Evolutionary conservation across 2,329 filamentous ascomycete species (phyloP).

Genomic region (Emmonsiellopsis sp.): DNA sequence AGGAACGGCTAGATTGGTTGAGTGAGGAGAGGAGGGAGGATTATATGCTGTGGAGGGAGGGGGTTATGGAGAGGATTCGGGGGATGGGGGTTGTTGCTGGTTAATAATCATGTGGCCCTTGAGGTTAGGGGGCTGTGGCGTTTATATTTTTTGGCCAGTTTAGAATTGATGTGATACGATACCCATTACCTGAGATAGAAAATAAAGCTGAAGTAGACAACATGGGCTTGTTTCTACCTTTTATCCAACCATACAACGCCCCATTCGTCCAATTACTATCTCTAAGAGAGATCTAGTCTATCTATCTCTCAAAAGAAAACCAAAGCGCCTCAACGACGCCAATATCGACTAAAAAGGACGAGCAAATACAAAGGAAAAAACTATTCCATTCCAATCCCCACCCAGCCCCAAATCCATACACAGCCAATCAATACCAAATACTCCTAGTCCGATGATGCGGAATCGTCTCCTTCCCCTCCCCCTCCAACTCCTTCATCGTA

Average conservation of each 20-base stretch:
- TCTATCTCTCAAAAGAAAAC: neutral
- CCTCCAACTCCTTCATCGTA: slow-evolving; percentile 77
- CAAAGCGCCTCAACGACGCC: neutral
- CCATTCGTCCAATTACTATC: neutral
- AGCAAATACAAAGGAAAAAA: neutral
- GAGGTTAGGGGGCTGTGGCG: neutral
- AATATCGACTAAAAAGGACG: neutral
- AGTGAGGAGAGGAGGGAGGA: slow-evolving; percentile 34
- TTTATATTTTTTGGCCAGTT: neutral
- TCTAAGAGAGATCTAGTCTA: neutral
- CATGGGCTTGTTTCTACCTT: neutral
- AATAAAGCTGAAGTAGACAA: neutral
- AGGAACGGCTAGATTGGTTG: slow-evolving; percentile 38
- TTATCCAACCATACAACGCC: neutral
- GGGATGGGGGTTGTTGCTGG: slow-evolving; percentile 11
- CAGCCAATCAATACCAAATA: slow-evolving; percentile 68
- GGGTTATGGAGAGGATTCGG: slow-evolving; percentile 29
- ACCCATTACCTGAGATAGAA: neutral
- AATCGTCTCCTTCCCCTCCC: slow-evolving; percentile 44
- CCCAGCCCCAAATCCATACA: neutral
- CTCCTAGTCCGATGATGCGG: slow-evolving; percentile 85
- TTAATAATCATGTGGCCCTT: neutral
- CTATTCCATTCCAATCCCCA: neutral
- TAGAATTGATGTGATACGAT: neutral
- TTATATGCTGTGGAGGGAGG: slow-evolving; percentile 35